phyloP scores from a whole-genome alignment of 164 flowering plant species.

The Dillenia suffruticosa region DNA sequence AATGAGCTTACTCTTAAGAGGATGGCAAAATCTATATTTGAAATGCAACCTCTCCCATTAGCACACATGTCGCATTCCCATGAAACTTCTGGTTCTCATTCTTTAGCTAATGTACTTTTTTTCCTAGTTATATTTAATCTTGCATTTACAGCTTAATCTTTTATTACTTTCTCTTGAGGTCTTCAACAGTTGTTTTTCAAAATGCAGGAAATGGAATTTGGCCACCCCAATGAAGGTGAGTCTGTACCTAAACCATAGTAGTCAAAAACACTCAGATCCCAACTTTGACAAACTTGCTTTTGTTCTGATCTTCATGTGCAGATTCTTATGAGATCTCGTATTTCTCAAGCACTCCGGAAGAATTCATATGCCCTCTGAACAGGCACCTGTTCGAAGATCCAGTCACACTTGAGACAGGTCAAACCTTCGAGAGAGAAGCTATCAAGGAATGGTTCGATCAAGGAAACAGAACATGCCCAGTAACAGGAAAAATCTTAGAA shows the following conservation, averaged over 20 bases:
- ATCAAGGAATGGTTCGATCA: conserved; percentile 51
- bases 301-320: conserved; percentile 24
- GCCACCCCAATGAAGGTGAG: conserved; percentile 31
- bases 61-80: conserved; percentile 4
- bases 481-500: conserved; percentile 42
- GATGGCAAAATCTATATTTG: conserved; percentile 33
- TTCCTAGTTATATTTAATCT: background rate
- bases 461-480: conserved; percentile 62
- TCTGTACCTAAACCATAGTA: background rate
- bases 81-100: conserved; percentile 6
- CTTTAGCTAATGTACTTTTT: conserved; percentile 14
- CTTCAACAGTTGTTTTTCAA: conserved; percentile 5
- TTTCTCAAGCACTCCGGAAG: conserved; percentile 41
- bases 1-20: conserved; percentile 36
- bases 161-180: background rate
- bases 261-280: too few species aligned
- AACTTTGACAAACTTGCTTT: conserved; percentile 1
- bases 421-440: conserved; percentile 62
- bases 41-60: conserved; percentile 13
- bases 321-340: conserved; percentile 28
- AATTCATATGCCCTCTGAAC: conserved; percentile 65
- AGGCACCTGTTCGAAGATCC: conserved; percentile 67
- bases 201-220: conserved; percentile 27
- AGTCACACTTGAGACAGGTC: conserved; percentile 75
- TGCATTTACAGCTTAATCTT: background rate